These are phyloP conservation scores for Fagopyrum homotropicum DNA, from an alignment of 148 eudicot species.

Conservation along the genomic window DNA sequence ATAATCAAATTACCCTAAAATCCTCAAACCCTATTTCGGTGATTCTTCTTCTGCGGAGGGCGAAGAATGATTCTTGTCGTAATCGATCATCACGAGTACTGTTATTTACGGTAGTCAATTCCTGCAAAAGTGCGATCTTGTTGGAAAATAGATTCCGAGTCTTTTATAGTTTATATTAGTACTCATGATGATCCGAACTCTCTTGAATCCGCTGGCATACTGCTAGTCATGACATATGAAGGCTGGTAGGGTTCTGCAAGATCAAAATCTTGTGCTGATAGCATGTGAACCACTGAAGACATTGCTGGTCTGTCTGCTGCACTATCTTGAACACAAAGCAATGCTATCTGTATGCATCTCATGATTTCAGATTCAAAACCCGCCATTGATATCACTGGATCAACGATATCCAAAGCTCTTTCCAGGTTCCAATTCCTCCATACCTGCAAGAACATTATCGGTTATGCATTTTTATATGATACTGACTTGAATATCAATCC, in stretches of 20 bases:
- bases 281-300: constrained; percentile 30
- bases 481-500: background rate
- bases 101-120: no score
- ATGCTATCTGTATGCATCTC: constrained; percentile 29
- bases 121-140: no score
- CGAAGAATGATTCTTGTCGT: no score
- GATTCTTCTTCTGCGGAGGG: no score
- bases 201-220: constrained; percentile 7
- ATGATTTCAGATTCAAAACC: background rate
- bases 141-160: no score
- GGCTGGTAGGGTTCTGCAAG: constrained; percentile 9
- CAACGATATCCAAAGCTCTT: constrained; percentile 16
- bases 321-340: constrained; percentile 33
- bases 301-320: constrained; percentile 29
- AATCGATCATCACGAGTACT: no score
- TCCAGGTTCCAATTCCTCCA: constrained; percentile 29
- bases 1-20: no score
- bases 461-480: background rate
- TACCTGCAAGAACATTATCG: constrained; percentile 12
- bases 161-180: no score
- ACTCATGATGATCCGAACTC: background rate
- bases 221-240: constrained; percentile 7
- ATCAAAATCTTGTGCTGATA: constrained; percentile 11
- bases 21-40: no score
- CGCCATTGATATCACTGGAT: constrained; percentile 8